A percentile compares a stretch with the other conserved stretches of the same genome.
phyloP scores from a whole-genome alignment of 495 filamentous ascomycete species.

The Astrothelium macrocarpum region DNA sequence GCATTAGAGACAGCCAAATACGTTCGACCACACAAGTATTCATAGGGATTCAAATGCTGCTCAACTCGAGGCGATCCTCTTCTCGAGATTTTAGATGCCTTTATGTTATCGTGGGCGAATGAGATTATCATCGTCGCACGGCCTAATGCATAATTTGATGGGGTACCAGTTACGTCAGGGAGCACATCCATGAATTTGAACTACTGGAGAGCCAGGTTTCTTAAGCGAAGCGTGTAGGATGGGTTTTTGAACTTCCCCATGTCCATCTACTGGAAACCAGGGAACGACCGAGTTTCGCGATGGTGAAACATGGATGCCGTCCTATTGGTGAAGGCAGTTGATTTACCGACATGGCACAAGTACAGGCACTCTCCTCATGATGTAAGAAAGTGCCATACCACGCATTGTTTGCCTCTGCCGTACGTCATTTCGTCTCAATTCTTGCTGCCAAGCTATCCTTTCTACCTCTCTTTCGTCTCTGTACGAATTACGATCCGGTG shows the following conservation, averaged over 20 bases:
- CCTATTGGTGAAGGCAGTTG: conserved; percentile 1
- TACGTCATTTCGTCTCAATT: conserved; percentile 4
- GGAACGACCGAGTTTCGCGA: background rate
- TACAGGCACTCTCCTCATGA: background rate
- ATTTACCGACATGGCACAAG: background rate
- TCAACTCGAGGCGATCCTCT: background rate
- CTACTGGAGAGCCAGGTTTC: background rate
- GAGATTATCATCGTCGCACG: background rate
- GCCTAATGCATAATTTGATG: background rate
- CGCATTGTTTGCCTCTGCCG: background rate
- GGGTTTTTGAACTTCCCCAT: conserved; percentile 6
- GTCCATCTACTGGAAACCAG: background rate
- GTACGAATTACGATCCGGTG: background rate
- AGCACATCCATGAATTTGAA: background rate
- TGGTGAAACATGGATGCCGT: background rate
- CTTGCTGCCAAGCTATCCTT: conserved; percentile 4
- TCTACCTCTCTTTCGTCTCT: conserved; percentile 1
- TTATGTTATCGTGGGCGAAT: background rate
- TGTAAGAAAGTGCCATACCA: conserved; percentile 3
- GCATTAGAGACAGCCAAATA: background rate
- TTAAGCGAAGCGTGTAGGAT: background rate
- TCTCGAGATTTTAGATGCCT: background rate
- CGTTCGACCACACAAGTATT: background rate
- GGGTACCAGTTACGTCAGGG: background rate
- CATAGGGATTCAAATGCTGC: background rate